Percentiles rank a stretch among this genome's conserved stretches.
Conservation (phyloP, 441 rosid species). For the Raphanus hybrid region DNA sequence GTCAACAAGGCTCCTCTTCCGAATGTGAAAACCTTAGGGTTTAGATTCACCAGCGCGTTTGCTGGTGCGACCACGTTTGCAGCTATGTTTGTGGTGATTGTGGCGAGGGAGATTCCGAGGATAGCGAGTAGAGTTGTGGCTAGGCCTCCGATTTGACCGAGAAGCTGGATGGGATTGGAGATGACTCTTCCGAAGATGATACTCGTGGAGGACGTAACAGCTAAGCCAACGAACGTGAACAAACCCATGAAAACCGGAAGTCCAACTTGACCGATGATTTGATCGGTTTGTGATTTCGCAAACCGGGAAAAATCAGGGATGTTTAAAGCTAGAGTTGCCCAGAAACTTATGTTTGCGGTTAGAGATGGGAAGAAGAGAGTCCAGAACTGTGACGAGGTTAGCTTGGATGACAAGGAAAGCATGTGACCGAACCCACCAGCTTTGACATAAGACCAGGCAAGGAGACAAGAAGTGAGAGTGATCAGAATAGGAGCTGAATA, state of each 20-base stretch:
- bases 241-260: constrained; percentile 90
- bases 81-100: constrained; percentile 86
- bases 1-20: constrained; percentile 78
- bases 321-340: constrained; percentile 94
- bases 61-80: constrained; percentile 93
- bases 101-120: constrained; percentile 77
- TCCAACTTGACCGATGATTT: constrained; percentile 79
- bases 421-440: constrained; percentile 82
- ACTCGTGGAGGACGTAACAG: constrained; percentile 76
- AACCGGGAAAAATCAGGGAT: constrained; percentile 88
- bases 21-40: constrained; percentile 78
- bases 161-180: constrained; percentile 79
- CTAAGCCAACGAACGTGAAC: constrained; percentile 86
- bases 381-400: constrained; percentile 77
- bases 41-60: constrained; percentile 82
- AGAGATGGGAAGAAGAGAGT: constrained; percentile 84
- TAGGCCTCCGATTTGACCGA: constrained; percentile 72
- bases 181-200: constrained; percentile 82
- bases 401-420: constrained; percentile 70
- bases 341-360: constrained; percentile 92
- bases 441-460: constrained; percentile 76
- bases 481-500: constrained; percentile 80
- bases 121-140: constrained; percentile 65
- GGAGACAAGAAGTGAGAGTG: constrained; percentile 65
- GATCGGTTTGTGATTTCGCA: constrained; percentile 76